Evolutionary conservation across 768 basidiomycete genomes (phyloP).

Genomic region (Hydnomerulius pinastri): DNA sequence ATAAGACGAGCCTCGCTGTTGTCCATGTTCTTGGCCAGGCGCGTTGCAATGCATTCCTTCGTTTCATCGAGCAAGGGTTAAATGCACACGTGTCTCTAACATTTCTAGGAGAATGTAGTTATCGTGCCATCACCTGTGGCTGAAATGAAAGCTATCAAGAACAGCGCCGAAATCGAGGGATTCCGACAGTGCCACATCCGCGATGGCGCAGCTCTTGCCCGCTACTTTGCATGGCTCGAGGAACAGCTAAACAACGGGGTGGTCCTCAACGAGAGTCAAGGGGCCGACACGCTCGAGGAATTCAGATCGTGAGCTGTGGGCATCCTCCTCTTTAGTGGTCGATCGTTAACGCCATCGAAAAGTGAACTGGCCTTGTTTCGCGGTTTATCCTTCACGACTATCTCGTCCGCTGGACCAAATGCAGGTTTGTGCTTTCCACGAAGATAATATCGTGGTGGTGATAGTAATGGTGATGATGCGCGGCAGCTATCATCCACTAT

Average conservation of each 20-base stretch:
- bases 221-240: conserved; percentile 96
- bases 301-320: conserved; percentile 72
- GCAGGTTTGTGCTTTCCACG: conserved; percentile 62
- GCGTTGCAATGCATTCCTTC: conserved; percentile 12
- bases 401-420: conserved; percentile 91
- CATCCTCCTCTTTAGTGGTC: not conserved
- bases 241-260: conserved; percentile 67
- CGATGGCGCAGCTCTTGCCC: conserved; percentile 83
- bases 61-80: too few species aligned
- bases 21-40: conserved; percentile 78
- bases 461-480: not conserved
- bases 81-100: conserved; percentile 4
- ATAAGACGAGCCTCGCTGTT: conserved; percentile 79
- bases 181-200: conserved; percentile 88
- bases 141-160: conserved; percentile 82
- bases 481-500: conserved; percentile 90
- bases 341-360: conserved; percentile 1
- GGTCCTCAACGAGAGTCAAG: conserved; percentile 76
- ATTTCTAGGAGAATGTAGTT: conserved; percentile 53
- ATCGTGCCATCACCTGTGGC: conserved; percentile 73
- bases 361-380: conserved; percentile 81
- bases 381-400: conserved; percentile 89
- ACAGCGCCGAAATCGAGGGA: conserved; percentile 79
- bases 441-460: not conserved
- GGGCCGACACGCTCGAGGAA: conserved; percentile 73